Percentiles rank a stretch among this genome's conserved stretches.
These are phyloP conservation scores for Ogataea sp. DNA, from an alignment of 805 yeast species.

Conservation along the genomic window DNA sequence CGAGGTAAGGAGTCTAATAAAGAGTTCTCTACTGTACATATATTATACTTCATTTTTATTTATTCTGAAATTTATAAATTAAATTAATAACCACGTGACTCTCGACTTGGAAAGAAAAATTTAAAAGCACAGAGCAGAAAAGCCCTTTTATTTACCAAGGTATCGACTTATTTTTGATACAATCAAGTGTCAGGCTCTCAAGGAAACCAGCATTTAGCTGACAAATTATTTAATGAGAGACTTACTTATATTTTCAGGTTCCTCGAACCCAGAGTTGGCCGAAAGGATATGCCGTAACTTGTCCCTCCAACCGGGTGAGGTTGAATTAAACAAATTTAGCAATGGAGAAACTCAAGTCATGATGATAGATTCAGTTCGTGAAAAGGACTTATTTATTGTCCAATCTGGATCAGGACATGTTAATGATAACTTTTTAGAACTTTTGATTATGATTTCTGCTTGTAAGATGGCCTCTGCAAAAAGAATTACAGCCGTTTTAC, in stretches of 20 bases:
- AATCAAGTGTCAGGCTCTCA: too few relatives aligned
- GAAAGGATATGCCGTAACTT: slow-evolving; percentile 67
- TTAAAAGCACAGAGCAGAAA: too few relatives aligned
- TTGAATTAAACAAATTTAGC: slow-evolving; percentile 57
- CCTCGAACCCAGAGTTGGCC: slow-evolving; percentile 78
- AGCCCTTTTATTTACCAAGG: too few relatives aligned
- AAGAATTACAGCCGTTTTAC: slow-evolving; percentile 84
- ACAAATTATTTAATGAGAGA: too few relatives aligned
- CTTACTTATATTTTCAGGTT: slow-evolving; percentile 83
- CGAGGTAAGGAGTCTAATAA: too few relatives aligned
- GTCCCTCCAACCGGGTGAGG: slow-evolving; percentile 65
- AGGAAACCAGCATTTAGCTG: too few relatives aligned
- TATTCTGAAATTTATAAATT: too few relatives aligned
- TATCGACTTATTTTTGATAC: too few relatives aligned
- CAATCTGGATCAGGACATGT: slow-evolving; percentile 86
- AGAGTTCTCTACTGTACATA: too few relatives aligned
- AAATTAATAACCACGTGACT: too few relatives aligned
- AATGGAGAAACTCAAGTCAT: slow-evolving; percentile 94
- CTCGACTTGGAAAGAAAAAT: too few relatives aligned
- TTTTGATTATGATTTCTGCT: slow-evolving; percentile 80
- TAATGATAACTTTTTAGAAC: slow-evolving; percentile 78
- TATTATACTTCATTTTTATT: too few relatives aligned
- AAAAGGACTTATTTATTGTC: slow-evolving; percentile 88
- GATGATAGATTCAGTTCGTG: slow-evolving; percentile 83
- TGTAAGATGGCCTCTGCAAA: slow-evolving; percentile 88